Evolutionary conservation across 495 filamentous ascomycete genomes (phyloP).

Genomic region (Tuber calosporum): DNA sequence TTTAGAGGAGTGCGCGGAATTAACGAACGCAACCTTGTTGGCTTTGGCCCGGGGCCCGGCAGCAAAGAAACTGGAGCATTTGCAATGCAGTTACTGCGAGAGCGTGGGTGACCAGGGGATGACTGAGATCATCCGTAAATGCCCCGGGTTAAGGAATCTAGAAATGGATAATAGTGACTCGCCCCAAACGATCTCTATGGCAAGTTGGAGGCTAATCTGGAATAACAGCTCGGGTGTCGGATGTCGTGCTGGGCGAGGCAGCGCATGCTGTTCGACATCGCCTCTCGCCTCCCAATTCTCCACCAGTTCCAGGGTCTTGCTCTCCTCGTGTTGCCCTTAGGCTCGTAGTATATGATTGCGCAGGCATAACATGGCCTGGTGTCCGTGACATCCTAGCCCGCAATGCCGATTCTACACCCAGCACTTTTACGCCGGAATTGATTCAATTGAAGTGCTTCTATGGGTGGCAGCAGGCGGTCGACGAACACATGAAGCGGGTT

Average conservation of each 20-base stretch:
- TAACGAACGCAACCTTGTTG: conserved; percentile 67
- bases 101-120: conserved; percentile 75
- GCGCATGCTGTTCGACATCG: conserved; percentile 66
- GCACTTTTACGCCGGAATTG: conserved; percentile 52
- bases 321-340: conserved; percentile 58
- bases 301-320: conserved; percentile 39
- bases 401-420: conserved; percentile 58
- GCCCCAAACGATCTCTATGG: neutral
- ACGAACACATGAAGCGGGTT: conserved; percentile 82
- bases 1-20: conserved; percentile 69
- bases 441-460: conserved; percentile 89
- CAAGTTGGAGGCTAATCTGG: neutral
- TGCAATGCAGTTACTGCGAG: conserved; percentile 86
- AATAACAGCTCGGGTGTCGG: conserved; percentile 58
- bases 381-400: conserved; percentile 76
- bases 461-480: conserved; percentile 87
- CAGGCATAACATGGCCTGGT: conserved; percentile 85
- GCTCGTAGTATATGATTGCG: conserved; percentile 85
- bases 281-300: conserved; percentile 45
- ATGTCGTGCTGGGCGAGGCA: conserved; percentile 81
- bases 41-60: conserved; percentile 70
- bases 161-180: conserved; percentile 77
- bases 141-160: conserved; percentile 58
- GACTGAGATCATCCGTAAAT: conserved; percentile 71
- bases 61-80: conserved; percentile 60